A percentile compares a stretch with the other conserved stretches of the same genome.
Conservation (phyloP, 192 early-diverging fungal species). For the Coemansia sp. region DNA sequence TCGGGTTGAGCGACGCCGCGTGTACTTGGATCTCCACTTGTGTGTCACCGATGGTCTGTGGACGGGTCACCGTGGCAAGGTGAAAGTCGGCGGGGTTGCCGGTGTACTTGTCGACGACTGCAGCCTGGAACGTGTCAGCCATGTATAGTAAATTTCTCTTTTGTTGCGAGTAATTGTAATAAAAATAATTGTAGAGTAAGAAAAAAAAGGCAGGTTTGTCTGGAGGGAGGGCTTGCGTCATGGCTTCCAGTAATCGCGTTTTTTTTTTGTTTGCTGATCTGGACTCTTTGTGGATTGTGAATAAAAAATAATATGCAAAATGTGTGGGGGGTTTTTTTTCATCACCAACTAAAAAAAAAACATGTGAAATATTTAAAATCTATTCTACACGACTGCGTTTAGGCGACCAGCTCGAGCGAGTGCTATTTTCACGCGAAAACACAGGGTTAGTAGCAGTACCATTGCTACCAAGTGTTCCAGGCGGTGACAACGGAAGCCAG, state of each 20-base stretch:
- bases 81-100: slow-evolving; percentile 16
- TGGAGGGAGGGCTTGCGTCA: too few species aligned
- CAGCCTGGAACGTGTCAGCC: slow-evolving; percentile 22
- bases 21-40: slow-evolving; percentile 48
- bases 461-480: neutral
- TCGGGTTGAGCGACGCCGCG: slow-evolving; percentile 57
- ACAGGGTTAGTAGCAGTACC: too few species aligned
- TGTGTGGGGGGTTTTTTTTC: too few species aligned
- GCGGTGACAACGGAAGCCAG: slow-evolving; percentile 2
- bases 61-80: slow-evolving; percentile 11
- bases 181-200: neutral
- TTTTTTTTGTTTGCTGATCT: neutral
- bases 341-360: too few species aligned
- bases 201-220: too few species aligned
- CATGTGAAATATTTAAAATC: too few species aligned
- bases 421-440: too few species aligned
- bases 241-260: too few species aligned
- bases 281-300: too few species aligned
- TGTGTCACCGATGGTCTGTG: neutral
- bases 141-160: neutral
- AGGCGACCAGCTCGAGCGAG: neutral
- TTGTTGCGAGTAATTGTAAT: neutral
- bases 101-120: slow-evolving; percentile 17
- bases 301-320: too few species aligned
- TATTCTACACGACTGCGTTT: slow-evolving; percentile 1